Percentiles rank a stretch among this genome's conserved stretches.
These are phyloP conservation scores for Colletotrichum sp. DNA, from an alignment of 2,329 filamentous ascomycete species.

Conservation along the genomic window DNA sequence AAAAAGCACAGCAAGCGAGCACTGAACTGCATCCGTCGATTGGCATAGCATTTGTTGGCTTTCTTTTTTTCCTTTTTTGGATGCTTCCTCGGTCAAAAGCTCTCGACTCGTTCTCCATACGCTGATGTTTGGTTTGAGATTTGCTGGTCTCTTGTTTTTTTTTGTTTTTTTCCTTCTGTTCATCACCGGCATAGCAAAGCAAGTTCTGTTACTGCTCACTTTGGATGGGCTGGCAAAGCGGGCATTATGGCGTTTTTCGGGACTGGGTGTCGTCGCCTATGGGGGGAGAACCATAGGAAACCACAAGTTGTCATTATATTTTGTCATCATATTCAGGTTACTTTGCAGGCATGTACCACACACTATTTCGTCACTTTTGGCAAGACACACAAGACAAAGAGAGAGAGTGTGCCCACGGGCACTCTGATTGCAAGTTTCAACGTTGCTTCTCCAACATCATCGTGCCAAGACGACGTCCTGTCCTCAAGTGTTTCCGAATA, in stretches of 20 bases:
- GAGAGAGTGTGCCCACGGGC: background rate
- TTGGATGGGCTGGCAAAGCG: background rate
- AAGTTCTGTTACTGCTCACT: background rate
- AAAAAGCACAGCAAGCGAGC: slow-evolving; percentile 18
- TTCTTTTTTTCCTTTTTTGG: background rate
- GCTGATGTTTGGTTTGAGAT: background rate
- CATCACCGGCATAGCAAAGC: slow-evolving; percentile 13
- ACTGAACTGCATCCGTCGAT: background rate
- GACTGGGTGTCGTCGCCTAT: background rate
- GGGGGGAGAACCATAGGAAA: background rate
- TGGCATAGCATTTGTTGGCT: background rate
- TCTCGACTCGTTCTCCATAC: background rate
- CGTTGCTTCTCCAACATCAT: background rate
- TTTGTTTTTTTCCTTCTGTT: background rate
- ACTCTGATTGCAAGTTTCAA: background rate
- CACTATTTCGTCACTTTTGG: background rate
- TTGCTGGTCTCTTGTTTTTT: background rate
- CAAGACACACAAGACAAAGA: background rate
- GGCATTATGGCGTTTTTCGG: background rate
- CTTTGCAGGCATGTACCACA: background rate
- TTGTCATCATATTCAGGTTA: background rate
- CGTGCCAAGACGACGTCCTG: background rate
- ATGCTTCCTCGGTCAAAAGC: background rate
- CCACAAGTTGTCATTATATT: background rate
- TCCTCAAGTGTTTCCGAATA: background rate